A percentile compares a stretch with the other conserved stretches of the same genome.
These are phyloP conservation scores for Styphnolobium japonicum DNA, from an alignment of 306 rosid genomes.

Conservation along the genomic window DNA sequence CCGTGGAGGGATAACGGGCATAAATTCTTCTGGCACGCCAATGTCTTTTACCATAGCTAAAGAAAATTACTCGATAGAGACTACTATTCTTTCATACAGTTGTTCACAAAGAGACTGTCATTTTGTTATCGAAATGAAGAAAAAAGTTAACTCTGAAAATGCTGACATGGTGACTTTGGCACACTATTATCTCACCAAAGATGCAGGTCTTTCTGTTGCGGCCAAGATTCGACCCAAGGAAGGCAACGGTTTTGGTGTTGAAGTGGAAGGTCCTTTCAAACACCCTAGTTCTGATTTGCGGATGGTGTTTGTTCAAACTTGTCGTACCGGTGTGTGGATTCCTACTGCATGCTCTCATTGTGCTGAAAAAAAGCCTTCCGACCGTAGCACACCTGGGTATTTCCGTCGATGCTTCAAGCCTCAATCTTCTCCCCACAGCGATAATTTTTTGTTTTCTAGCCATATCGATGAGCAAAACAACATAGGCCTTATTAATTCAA, in stretches of 20 bases:
- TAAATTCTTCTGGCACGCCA: background rate
- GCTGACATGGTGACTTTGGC: constrained; percentile 3
- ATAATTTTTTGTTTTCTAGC: background rate
- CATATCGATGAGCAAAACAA: background rate
- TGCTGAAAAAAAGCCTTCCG: background rate
- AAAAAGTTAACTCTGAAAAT: background rate
- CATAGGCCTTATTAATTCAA: constrained; percentile 30
- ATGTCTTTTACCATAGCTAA: background rate
- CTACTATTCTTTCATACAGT: background rate
- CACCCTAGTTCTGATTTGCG: constrained; percentile 19
- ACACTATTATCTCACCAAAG: constrained; percentile 28
- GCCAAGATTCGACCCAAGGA: constrained; percentile 13
- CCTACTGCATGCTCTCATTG: constrained; percentile 29
- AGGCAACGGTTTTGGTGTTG: background rate
- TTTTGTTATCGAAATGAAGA: constrained; percentile 21
- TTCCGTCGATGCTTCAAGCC: background rate
- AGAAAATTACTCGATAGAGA: background rate
- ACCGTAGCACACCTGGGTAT: background rate
- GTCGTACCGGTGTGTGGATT: background rate
- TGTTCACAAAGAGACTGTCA: background rate
- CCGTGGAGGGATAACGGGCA: constrained; percentile 11
- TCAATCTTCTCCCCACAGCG: background rate
- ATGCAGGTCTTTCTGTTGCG: constrained; percentile 10
- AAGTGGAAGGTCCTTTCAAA: constrained; percentile 25
- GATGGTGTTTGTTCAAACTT: constrained; percentile 1